Evolutionary conservation across 345 rosid species (phyloP).

Genomic region (Eucalyptus polyanthemos): DNA sequence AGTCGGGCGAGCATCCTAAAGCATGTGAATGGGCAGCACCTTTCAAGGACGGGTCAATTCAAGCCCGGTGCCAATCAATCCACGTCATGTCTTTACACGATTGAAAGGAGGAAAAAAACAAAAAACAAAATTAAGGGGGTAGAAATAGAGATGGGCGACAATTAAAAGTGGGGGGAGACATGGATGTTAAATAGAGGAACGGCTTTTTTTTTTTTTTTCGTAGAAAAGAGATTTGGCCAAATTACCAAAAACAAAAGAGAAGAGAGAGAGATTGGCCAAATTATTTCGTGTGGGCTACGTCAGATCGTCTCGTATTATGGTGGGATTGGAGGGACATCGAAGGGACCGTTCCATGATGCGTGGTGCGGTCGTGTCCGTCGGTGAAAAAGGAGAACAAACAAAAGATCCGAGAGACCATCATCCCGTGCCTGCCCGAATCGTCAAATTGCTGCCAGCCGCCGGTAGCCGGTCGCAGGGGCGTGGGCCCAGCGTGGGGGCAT

Average conservation of each 20-base stretch:
- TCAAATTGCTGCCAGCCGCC: background rate
- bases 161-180: background rate
- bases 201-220: background rate
- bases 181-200: background rate
- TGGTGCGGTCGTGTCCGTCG: background rate
- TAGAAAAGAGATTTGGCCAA: background rate
- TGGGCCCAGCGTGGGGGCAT: no score
- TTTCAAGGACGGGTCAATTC: background rate
- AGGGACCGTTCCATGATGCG: background rate
- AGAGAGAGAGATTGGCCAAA: background rate
- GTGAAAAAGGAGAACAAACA: background rate
- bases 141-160: background rate
- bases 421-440: background rate
- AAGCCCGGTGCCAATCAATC: background rate
- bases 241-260: no score
- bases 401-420: background rate
- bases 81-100: background rate
- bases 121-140: background rate
- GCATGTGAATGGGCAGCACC: background rate
- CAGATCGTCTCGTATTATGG: background rate
- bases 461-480: background rate
- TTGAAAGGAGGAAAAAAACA: background rate
- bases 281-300: background rate
- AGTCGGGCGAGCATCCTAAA: background rate
- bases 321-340: background rate